Percentiles rank a stretch among this genome's conserved stretches.
Evolutionary conservation across 2,329 filamentous ascomycete species (phyloP).

Genomic region (Cyphellophora europaea): DNA sequence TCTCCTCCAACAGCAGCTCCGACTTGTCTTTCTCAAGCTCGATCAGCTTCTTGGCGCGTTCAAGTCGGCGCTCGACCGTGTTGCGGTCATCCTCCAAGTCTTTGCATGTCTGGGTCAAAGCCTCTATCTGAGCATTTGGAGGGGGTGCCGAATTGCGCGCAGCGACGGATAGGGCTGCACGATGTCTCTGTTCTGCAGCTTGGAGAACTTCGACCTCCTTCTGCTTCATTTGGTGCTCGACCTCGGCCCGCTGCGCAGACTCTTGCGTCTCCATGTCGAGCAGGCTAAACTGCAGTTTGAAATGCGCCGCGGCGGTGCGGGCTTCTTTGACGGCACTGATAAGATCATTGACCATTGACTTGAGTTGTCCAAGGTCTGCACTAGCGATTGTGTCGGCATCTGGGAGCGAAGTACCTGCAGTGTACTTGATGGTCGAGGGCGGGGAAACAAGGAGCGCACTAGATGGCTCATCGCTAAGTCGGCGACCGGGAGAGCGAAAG

Average conservation of each 20-base stretch:
- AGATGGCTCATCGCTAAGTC: constrained; percentile 3
- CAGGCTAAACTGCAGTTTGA: constrained; percentile 82
- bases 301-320: constrained; percentile 78
- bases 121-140: constrained; percentile 49
- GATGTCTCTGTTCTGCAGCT: constrained; percentile 53
- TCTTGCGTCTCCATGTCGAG: constrained; percentile 76
- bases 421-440: constrained; percentile 35
- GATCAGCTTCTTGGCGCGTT: constrained; percentile 68
- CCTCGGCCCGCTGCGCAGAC: constrained; percentile 73
- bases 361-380: constrained; percentile 43
- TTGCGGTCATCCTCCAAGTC: constrained; percentile 49
- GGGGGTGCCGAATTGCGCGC: constrained; percentile 27
- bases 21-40: constrained; percentile 69
- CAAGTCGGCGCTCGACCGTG: constrained; percentile 53
- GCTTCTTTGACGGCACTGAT: constrained; percentile 50
- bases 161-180: constrained; percentile 34
- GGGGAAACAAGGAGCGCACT: constrained; percentile 28
- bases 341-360: constrained; percentile 45
- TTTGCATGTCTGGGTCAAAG: constrained; percentile 51
- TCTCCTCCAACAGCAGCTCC: constrained; percentile 62
- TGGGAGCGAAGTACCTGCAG: constrained; percentile 34
- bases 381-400: constrained; percentile 42
- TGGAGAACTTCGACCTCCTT: constrained; percentile 79
- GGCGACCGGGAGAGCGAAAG: constrained; percentile 13
- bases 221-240: constrained; percentile 86